These are phyloP conservation scores for Amoebophrya sp. DNA, from an alignment of 169 alveolate genomes.

Conservation along the genomic window DNA sequence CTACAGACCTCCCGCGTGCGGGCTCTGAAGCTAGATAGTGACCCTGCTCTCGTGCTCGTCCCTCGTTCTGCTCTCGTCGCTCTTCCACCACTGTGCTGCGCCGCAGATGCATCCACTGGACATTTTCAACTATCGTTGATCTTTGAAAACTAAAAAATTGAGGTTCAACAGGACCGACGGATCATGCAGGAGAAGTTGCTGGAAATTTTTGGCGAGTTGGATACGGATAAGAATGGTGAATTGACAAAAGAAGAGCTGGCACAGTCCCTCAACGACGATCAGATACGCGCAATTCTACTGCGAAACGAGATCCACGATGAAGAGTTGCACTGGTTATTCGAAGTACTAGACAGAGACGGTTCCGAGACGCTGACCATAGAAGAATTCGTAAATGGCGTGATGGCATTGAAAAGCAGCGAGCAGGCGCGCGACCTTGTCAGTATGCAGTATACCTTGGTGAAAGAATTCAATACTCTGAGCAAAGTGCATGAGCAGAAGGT, in stretches of 20 bases:
- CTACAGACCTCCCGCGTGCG: too few relatives aligned
- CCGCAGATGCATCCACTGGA: not conserved
- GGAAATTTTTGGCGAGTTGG: not conserved
- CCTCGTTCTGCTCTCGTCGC: too few relatives aligned
- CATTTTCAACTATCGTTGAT: too few relatives aligned
- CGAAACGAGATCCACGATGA: not conserved
- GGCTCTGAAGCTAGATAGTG: too few relatives aligned
- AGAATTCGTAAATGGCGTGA: not conserved
- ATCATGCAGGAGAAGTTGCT: not conserved
- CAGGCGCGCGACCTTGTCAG: not conserved
- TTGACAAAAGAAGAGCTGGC: not conserved
- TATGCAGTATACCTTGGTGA: not conserved
- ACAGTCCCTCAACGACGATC: not conserved
- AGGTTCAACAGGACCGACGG: not conserved
- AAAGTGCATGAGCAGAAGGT: not conserved
- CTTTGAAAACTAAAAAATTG: too few relatives aligned
- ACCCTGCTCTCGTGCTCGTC: too few relatives aligned
- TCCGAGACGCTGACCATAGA: not conserved
- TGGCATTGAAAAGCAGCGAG: not conserved
- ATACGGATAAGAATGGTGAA: not conserved
- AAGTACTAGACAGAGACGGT: not conserved
- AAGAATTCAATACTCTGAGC: not conserved
- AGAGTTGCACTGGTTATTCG: not conserved
- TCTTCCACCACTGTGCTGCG: too few relatives aligned
- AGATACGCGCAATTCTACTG: not conserved